These are phyloP conservation scores for Aspergillus nomiae DNA, from an alignment of 2,329 filamentous ascomycete genomes.

Conservation along the genomic window DNA sequence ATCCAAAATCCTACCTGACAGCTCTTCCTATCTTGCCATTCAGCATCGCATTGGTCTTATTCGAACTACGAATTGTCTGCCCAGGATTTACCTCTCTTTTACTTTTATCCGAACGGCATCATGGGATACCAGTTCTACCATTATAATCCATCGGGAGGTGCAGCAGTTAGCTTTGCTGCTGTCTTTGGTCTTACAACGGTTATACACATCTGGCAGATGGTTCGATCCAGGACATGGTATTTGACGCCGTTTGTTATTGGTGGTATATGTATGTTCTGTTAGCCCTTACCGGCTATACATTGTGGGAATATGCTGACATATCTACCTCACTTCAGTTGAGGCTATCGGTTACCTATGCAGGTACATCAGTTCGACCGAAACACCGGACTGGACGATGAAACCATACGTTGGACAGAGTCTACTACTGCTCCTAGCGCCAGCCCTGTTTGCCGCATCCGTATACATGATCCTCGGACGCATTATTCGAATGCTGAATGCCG, in stretches of 20 bases:
- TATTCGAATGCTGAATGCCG: slow-evolving; percentile 43
- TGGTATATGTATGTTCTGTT: slow-evolving; percentile 33
- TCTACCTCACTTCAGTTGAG: neutral
- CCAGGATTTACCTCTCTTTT: neutral
- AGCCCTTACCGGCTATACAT: too few species aligned
- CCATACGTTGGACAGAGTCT: neutral
- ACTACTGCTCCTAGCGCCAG: slow-evolving; percentile 47
- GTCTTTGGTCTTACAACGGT: slow-evolving; percentile 15
- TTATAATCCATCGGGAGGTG: slow-evolving; percentile 3
- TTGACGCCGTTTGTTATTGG: slow-evolving; percentile 34
- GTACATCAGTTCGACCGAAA: neutral
- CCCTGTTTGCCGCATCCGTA: slow-evolving; percentile 53
- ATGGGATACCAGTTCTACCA: slow-evolving; percentile 7
- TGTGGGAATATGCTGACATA: neutral
- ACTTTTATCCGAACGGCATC: neutral
- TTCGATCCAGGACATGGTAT: slow-evolving; percentile 29
- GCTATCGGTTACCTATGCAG: neutral
- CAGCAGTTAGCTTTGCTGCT: neutral
- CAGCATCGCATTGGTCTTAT: neutral
- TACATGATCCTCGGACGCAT: slow-evolving; percentile 54
- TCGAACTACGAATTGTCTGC: neutral
- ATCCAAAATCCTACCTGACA: neutral
- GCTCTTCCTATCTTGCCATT: neutral
- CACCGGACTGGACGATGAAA: slow-evolving; percentile 1
- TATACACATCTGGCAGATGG: slow-evolving; percentile 29